Evolutionary conservation across 169 alveolate species (phyloP).

Genomic region (Eimeria brunetti): DNA sequence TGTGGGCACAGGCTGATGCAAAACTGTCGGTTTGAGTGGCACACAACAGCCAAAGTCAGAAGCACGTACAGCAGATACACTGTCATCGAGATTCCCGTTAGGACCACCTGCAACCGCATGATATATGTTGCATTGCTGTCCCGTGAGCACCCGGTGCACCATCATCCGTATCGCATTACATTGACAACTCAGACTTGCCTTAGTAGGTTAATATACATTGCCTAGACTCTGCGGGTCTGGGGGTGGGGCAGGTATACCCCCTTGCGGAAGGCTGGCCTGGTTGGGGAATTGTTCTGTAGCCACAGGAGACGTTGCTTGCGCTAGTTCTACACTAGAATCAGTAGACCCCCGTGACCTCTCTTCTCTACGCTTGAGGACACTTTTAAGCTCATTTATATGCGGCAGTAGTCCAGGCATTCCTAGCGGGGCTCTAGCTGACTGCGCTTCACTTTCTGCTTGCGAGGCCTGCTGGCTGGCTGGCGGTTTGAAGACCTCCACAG

Average conservation of each 20-base stretch:
- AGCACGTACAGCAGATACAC: neutral
- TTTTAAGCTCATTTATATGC: neutral
- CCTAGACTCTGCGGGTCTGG: no score
- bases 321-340: no score
- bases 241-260: no score
- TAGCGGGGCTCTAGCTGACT: neutral
- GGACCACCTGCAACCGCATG: neutral
- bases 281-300: no score
- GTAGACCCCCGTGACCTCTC: no score
- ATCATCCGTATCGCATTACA: neutral
- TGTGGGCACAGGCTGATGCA: neutral
- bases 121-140: neutral
- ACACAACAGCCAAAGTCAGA: neutral
- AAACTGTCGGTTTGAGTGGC: neutral
- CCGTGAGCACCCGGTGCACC: neutral
- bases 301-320: no score
- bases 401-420: neutral
- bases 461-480: neutral
- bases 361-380: no score
- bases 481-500: neutral
- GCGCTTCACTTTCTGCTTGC: neutral
- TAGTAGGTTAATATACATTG: neutral
- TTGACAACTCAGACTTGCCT: neutral
- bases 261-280: no score
- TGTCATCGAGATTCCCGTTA: neutral